A percentile compares a stretch with the other conserved stretches of the same genome.
These are phyloP conservation scores for Ormosia semicastrata DNA, from an alignment of 306 rosid species.

Conservation along the genomic window DNA sequence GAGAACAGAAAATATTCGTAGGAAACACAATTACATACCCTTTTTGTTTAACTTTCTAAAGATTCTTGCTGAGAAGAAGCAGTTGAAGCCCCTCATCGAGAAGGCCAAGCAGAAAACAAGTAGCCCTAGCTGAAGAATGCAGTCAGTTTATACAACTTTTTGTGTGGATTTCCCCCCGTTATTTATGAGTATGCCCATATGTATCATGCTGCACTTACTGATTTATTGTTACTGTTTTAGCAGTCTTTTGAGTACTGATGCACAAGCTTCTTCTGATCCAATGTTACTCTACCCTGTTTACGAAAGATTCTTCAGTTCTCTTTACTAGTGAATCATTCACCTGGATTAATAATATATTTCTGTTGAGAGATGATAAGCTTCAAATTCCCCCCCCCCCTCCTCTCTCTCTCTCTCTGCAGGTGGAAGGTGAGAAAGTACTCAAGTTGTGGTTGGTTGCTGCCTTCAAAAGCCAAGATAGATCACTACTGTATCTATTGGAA, in stretches of 20 bases:
- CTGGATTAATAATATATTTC: conserved; percentile 10
- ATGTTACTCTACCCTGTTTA: conserved; percentile 18
- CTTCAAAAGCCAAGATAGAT: background rate
- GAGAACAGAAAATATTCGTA: conserved; percentile 86
- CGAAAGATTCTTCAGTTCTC: conserved; percentile 25
- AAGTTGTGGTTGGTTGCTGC: background rate
- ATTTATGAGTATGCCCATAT: background rate
- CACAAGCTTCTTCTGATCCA: conserved; percentile 19
- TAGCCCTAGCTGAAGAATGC: conserved; percentile 56
- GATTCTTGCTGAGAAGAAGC: conserved; percentile 97
- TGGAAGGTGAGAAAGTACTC: too few species aligned
- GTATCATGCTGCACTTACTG: conserved; percentile 27
- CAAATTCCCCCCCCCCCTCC: too few species aligned
- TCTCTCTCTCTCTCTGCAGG: too few species aligned
- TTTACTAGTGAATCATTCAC: conserved; percentile 9
- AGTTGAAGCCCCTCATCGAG: conserved; percentile 96
- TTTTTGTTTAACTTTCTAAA: conserved; percentile 93
- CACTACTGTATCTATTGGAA: background rate
- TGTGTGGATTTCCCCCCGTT: background rate
- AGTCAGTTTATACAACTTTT: conserved; percentile 10
- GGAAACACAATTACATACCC: conserved; percentile 99
- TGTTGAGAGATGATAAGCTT: conserved; percentile 7
- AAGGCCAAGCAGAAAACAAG: conserved; percentile 88
- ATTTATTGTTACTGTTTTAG: conserved; percentile 9
- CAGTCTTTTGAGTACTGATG: conserved; percentile 20